These are phyloP conservation scores for Flaveria trinervia DNA, from an alignment of 129 eudicot species.

Conservation along the genomic window DNA sequence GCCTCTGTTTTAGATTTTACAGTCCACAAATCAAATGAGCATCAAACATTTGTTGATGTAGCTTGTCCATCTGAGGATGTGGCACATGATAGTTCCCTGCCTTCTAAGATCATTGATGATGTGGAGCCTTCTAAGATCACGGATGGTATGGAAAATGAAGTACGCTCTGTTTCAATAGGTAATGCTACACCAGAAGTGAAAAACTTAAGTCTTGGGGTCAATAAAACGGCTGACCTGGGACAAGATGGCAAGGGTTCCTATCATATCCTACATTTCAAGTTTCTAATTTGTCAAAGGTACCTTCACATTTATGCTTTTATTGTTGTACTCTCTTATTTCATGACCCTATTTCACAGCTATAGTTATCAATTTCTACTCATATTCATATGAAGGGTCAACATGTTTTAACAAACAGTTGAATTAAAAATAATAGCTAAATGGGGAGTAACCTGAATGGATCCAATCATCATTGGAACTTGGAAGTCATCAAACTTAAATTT, in stretches of 20 bases:
- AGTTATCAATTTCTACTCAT: background rate
- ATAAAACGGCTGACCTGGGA: constrained; percentile 46
- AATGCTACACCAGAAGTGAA: constrained; percentile 45
- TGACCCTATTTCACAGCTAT: constrained; percentile 1
- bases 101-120: constrained; percentile 21
- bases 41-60: constrained; percentile 24
- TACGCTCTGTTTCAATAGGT: constrained; percentile 23
- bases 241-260: constrained; percentile 43
- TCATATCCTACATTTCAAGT: constrained; percentile 43
- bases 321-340: constrained; percentile 22
- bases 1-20: constrained; percentile 26
- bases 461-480: background rate
- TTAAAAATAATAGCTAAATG: background rate
- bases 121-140: constrained; percentile 25
- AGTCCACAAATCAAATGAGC: constrained; percentile 27
- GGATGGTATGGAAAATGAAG: constrained; percentile 18
- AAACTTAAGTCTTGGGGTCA: constrained; percentile 61
- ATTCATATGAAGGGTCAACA: background rate
- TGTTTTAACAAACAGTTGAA: background rate
- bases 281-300: constrained; percentile 34
- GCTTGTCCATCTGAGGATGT: constrained; percentile 37
- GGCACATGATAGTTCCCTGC: constrained; percentile 23
- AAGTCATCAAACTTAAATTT: background rate
- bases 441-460: background rate
- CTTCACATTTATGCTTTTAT: constrained; percentile 13